Evolutionary conservation across 805 yeast species (phyloP), one percentile per base, ranked within the genome.

Genomic region (Crinitomyces ghanaensis): DNA sequence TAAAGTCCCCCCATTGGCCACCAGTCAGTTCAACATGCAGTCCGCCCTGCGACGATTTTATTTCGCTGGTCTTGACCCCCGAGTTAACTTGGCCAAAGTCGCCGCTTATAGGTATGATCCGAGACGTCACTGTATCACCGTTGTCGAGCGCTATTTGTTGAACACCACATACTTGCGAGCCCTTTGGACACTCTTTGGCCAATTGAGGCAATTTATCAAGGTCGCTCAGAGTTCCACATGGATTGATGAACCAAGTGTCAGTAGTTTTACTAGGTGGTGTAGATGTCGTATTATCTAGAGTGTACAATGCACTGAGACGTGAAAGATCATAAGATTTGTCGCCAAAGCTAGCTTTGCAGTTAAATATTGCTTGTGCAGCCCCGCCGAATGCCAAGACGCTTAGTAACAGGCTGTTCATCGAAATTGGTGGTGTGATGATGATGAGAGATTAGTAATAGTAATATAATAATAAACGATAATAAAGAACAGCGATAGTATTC

Each of bases 211-310:
- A 50, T 7, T 57, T 54, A 7, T 49, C 49, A 14, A 48, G 39
- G 15, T 54, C 49, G n/a, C 11, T n/a, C n/a, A 66, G 52, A 1
- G 69, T 59, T 29, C 71, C 74, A 58, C 93, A 83, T 6, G 84
- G 62, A 32, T 83, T 78, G 23, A 86, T 42, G 47, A 66, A 72
- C 86, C 95, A 82, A 2, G 70, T 64, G 21, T 65, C 55, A 31
- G 60, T 66, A 2, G 80, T 71, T 20, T 54, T 57, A 8, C 88
- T 70, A 2, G 98, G 97, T 12, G 97, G 97, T 7, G 95, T 82
- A 28, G n/a, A n/a, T n/a, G n/a, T n/a, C n/a, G n/a, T n/a, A n/a
- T n/a, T n/a, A n/a, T n/a, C n/a, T n/a, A n/a, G n/a, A n/a, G n/a
- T n/a, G n/a, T n/a, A n/a, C n/a, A n/a, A n/a, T n/a, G n/a, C n/a